A percentile compares a stretch with the other conserved stretches of the same genome.
Conservation (phyloP, 1,139 yeast species). For the Candida neerlandica region DNA sequence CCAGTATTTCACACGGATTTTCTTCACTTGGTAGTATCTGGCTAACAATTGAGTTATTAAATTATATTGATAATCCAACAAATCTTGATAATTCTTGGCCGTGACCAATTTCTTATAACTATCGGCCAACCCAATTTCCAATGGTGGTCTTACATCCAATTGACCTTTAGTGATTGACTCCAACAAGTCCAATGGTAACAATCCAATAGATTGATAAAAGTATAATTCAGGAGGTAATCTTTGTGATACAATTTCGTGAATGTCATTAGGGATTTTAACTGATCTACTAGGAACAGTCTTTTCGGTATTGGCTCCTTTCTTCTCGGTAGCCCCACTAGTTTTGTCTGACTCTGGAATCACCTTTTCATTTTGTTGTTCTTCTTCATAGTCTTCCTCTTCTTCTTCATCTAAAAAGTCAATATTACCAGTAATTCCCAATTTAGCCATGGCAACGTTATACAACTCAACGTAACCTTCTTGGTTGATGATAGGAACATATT, state of each 20-base stretch:
- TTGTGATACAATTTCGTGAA: slow-evolving; percentile 82
- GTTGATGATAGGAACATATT: slow-evolving; percentile 68
- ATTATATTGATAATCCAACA: slow-evolving; percentile 64
- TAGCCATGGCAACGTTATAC: slow-evolving; percentile 42
- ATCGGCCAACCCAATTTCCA: slow-evolving; percentile 59
- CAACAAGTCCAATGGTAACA: slow-evolving; percentile 64
- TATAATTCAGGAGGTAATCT: slow-evolving; percentile 85
- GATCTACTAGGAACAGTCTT: slow-evolving; percentile 9
- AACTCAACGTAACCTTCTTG: slow-evolving; percentile 70
- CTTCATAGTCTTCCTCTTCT: slow-evolving; percentile 13
- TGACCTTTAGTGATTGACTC: slow-evolving; percentile 71
- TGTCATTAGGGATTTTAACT: slow-evolving; percentile 67
- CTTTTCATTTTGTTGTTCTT: slow-evolving; percentile 1
- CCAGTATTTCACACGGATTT: slow-evolving; percentile 61
- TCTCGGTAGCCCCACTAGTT: background rate
- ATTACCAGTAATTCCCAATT: slow-evolving; percentile 30
- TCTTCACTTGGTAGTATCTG: slow-evolving; percentile 83
- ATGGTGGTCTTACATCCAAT: slow-evolving; percentile 65
- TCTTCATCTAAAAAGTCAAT: slow-evolving; percentile 21
- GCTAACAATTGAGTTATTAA: slow-evolving; percentile 73
- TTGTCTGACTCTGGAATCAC: background rate
- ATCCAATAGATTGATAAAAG: slow-evolving; percentile 79
- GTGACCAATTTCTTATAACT: slow-evolving; percentile 61
- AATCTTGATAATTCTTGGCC: slow-evolving; percentile 45
- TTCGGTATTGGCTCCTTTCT: slow-evolving; percentile 2